Evolutionary conservation across 306 rosid species (phyloP).

Genomic region (Cercis canadensis): DNA sequence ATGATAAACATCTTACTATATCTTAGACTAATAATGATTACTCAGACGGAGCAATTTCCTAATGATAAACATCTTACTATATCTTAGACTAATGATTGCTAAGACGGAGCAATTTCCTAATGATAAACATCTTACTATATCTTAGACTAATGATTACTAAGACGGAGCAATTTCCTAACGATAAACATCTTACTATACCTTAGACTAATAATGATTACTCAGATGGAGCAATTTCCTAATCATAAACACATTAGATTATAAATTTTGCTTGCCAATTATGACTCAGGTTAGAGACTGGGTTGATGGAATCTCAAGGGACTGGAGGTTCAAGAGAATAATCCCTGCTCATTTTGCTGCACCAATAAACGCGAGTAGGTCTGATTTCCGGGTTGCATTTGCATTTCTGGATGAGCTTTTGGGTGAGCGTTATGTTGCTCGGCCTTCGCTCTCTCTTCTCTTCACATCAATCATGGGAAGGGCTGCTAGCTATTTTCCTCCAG

Average conservation of each 20-base stretch:
- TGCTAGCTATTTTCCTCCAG: slow-evolving; percentile 91
- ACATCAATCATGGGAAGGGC: slow-evolving; percentile 90
- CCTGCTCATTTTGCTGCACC: slow-evolving; percentile 96
- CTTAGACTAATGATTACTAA: too few relatives aligned
- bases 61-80: too few relatives aligned
- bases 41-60: too few relatives aligned
- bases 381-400: slow-evolving; percentile 78
- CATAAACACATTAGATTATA: neutral
- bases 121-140: too few relatives aligned
- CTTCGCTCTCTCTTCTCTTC: slow-evolving; percentile 72
- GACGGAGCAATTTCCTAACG: too few relatives aligned
- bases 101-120: too few relatives aligned
- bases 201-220: too few relatives aligned
- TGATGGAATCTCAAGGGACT: slow-evolving; percentile 69
- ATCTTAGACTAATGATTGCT: too few relatives aligned
- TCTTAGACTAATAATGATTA: too few relatives aligned
- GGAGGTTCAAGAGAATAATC: slow-evolving; percentile 89
- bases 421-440: slow-evolving; percentile 56
- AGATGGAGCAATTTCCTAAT: neutral
- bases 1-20: too few relatives aligned
- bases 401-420: slow-evolving; percentile 86
- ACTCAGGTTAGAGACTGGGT: slow-evolving; percentile 94
- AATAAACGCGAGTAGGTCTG: slow-evolving; percentile 71
- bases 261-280: slow-evolving; percentile 16
- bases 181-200: too few relatives aligned